Conservation (phyloP, 2,329 filamentous ascomycete species). For the Fusarium zealandicum region DNA sequence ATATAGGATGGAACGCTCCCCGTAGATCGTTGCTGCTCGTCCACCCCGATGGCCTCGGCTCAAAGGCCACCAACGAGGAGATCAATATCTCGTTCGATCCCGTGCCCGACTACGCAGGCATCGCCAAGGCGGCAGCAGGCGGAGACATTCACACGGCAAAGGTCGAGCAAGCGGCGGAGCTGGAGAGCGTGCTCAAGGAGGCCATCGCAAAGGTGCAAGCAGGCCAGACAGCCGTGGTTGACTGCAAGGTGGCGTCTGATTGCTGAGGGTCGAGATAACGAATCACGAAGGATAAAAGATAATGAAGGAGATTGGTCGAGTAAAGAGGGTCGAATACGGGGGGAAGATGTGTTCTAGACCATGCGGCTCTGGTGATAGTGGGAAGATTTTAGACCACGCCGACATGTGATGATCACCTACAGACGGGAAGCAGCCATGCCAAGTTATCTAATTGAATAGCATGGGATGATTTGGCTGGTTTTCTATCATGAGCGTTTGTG, state of each 20-base stretch:
- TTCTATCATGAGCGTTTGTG: not conserved
- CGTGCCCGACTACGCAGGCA: slow-evolving; percentile 64
- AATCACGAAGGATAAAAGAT: slow-evolving; percentile 16
- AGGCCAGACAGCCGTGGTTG: slow-evolving; percentile 61
- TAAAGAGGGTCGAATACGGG: not conserved
- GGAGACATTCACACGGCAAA: slow-evolving; percentile 59
- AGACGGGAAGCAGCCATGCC: too few species aligned
- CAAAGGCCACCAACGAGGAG: slow-evolving; percentile 65
- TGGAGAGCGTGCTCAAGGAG: slow-evolving; percentile 56
- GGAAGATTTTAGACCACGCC: slow-evolving; percentile 2
- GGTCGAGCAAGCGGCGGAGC: slow-evolving; percentile 55
- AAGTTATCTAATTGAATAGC: too few species aligned
- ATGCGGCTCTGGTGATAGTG: slow-evolving; percentile 1
- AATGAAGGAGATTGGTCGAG: not conserved
- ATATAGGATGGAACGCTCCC: slow-evolving; percentile 65
- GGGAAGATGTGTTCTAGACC: not conserved
- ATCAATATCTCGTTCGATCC: slow-evolving; percentile 68
- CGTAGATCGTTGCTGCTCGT: slow-evolving; percentile 63
- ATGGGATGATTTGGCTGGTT: not conserved
- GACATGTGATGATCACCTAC: slow-evolving; percentile 12
- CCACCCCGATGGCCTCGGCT: slow-evolving; percentile 63
- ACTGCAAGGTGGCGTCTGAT: slow-evolving; percentile 58
- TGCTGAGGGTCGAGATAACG: slow-evolving; percentile 44
- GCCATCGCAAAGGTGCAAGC: slow-evolving; percentile 59
- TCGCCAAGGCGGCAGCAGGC: slow-evolving; percentile 65